phyloP scores from a whole-genome alignment of 805 yeast species.

The Candida succiphila region DNA sequence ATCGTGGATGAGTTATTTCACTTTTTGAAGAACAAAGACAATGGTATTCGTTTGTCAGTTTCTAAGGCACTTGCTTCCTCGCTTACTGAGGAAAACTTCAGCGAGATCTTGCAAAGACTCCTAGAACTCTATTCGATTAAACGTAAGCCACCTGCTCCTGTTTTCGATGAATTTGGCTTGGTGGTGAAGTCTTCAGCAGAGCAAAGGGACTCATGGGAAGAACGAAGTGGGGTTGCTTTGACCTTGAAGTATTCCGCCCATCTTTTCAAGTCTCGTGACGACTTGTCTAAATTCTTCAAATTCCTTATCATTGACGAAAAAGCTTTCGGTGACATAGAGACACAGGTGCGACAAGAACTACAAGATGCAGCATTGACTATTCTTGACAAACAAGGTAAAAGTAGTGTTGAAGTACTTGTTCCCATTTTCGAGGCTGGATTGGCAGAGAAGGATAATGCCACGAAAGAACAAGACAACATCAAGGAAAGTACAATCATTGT shows the following conservation, averaged over 20 bases:
- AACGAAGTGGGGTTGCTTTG: conserved; percentile 72
- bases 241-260: conserved; percentile 50
- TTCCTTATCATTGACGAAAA: conserved; percentile 49
- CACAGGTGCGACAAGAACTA: conserved; percentile 67
- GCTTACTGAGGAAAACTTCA: conserved; percentile 13
- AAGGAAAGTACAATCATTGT: conserved; percentile 77
- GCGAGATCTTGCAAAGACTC: conserved; percentile 33
- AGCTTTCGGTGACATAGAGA: conserved; percentile 68
- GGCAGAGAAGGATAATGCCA: conserved; percentile 35
- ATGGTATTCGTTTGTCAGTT: conserved; percentile 62
- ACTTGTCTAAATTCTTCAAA: conserved; percentile 44
- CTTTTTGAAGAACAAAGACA: conserved; percentile 44
- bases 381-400: conserved; percentile 55
- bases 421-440: conserved; percentile 73
- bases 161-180: conserved; percentile 72
- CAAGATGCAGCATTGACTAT: conserved; percentile 83
- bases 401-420: conserved; percentile 61
- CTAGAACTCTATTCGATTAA: conserved; percentile 47
- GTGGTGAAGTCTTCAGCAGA: conserved; percentile 50
- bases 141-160: conserved; percentile 67
- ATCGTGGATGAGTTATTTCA: conserved; percentile 37
- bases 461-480: conserved; percentile 45
- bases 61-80: conserved; percentile 66
- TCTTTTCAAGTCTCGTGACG: conserved; percentile 25
- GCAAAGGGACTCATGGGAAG: conserved; percentile 75